phyloP scores from a whole-genome alignment of 2,329 filamentous ascomycete species.

The Beauveria rudraprayagi region DNA sequence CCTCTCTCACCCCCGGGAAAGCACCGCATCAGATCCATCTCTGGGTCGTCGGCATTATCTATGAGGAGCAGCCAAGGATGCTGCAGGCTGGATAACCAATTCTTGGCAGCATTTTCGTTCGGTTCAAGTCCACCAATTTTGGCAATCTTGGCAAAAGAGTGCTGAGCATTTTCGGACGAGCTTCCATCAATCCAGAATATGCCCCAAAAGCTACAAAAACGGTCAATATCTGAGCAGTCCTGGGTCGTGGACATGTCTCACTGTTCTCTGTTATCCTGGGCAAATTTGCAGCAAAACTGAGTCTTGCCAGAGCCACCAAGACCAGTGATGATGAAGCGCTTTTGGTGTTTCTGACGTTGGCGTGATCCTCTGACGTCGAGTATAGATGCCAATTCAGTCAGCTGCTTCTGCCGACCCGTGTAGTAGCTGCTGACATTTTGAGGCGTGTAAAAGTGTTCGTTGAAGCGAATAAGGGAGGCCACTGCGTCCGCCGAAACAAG shows the following conservation, averaged over 20 bases:
- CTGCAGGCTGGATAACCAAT: slow-evolving; percentile 6
- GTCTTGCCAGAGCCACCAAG: slow-evolving; percentile 12
- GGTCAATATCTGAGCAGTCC: neutral
- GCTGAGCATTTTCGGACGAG: neutral
- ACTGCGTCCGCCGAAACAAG: neutral
- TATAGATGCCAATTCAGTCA: neutral
- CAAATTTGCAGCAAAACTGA: slow-evolving; percentile 11
- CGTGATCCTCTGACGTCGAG: neutral
- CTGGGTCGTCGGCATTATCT: slow-evolving; percentile 9
- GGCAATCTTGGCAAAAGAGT: neutral
- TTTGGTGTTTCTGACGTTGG: slow-evolving; percentile 3
- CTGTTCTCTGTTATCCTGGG: slow-evolving; percentile 5
- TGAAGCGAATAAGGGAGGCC: neutral
- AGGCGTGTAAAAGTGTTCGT: neutral
- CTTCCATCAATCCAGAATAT: slow-evolving; percentile 11
- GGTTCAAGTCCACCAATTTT: slow-evolving; percentile 4
- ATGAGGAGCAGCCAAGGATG: slow-evolving; percentile 8
- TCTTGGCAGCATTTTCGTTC: slow-evolving; percentile 3
- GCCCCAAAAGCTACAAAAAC: slow-evolving; percentile 2
- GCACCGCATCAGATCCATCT: neutral
- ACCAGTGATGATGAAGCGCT: slow-evolving; percentile 9
- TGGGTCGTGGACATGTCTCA: neutral
- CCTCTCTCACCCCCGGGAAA: slow-evolving; percentile 9
- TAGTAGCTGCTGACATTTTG: slow-evolving; percentile 3
- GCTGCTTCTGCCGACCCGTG: neutral